A percentile compares a stretch with the other conserved stretches of the same genome.
phyloP scores from a whole-genome alignment of 768 basidiomycete species.

The Suillus occidentalis region DNA sequence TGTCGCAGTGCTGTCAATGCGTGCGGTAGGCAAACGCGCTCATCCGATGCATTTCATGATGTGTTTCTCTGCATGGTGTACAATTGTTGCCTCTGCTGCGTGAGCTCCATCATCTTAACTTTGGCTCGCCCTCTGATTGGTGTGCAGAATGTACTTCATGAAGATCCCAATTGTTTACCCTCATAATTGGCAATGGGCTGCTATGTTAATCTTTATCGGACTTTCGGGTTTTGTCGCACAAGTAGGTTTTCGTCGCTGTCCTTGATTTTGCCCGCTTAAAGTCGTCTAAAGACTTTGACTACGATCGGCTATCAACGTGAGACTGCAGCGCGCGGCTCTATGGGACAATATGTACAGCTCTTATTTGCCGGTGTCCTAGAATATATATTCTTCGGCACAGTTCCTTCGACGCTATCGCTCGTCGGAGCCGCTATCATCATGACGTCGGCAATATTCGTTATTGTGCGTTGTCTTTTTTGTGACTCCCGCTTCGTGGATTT shows the following conservation, averaged over 20 bases:
- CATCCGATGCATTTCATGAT: slow-evolving; percentile 71
- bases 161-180: slow-evolving; percentile 17
- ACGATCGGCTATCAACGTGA: slow-evolving; percentile 66
- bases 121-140: background rate
- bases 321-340: slow-evolving; percentile 59
- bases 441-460: slow-evolving; percentile 2
- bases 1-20: slow-evolving; percentile 46
- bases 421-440: slow-evolving; percentile 63
- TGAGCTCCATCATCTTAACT: slow-evolving; percentile 1
- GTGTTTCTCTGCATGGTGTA: slow-evolving; percentile 63
- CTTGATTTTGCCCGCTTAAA: background rate
- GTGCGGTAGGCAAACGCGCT: slow-evolving; percentile 74
- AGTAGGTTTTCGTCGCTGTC: slow-evolving; percentile 10
- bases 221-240: slow-evolving; percentile 17
- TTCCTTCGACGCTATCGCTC: slow-evolving; percentile 58
- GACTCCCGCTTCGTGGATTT: background rate
- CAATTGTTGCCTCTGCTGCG: slow-evolving; percentile 24
- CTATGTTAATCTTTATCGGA: slow-evolving; percentile 17
- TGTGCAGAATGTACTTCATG: slow-evolving; percentile 14
- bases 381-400: slow-evolving; percentile 58
- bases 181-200: slow-evolving; percentile 18
- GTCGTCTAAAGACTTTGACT: slow-evolving; percentile 44
- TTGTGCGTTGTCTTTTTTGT: slow-evolving; percentile 3
- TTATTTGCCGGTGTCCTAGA: slow-evolving; percentile 71
- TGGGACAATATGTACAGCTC: slow-evolving; percentile 64